Percentiles rank a stretch among this genome's conserved stretches.
These are phyloP conservation scores for Eimeria falciformis DNA, from an alignment of 169 alveolate species.

Conservation along the genomic window DNA sequence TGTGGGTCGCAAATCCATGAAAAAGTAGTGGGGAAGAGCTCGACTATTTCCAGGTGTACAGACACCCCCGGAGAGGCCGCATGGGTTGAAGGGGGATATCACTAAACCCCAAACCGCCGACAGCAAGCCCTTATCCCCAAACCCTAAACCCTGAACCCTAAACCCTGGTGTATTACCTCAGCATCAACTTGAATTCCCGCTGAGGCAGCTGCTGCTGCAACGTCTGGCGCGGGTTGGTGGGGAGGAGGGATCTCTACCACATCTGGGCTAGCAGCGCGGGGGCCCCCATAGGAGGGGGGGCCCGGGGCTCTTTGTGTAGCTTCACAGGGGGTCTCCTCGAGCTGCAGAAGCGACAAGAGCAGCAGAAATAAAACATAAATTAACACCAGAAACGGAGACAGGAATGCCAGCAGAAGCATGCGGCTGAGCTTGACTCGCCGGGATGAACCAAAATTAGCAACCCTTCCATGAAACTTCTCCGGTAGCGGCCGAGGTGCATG, in stretches of 20 bases:
- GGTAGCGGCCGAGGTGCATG: no score
- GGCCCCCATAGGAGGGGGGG: neutral
- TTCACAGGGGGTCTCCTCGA: neutral
- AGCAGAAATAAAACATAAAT: neutral
- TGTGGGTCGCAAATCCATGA: no score
- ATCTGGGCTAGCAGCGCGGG: neutral
- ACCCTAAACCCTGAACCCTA: neutral
- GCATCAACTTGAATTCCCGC: slow-evolving; percentile 31
- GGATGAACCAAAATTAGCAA: no score
- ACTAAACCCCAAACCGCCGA: no score
- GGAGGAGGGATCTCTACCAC: neutral
- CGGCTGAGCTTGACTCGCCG: no score
- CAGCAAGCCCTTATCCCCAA: neutral
- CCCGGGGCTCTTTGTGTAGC: neutral
- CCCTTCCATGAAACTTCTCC: no score
- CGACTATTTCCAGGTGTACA: no score
- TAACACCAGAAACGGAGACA: neutral
- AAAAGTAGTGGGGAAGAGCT: no score
- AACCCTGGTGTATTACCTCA: neutral
- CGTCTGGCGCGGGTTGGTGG: neutral
- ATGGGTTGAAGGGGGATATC: no score
- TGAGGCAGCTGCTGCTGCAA: slow-evolving; percentile 18
- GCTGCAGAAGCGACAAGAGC: neutral
- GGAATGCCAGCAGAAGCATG: no score
- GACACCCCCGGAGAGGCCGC: no score